These are phyloP conservation scores for Omphalea diandra DNA, from an alignment of 441 rosid species.

Conservation along the genomic window DNA sequence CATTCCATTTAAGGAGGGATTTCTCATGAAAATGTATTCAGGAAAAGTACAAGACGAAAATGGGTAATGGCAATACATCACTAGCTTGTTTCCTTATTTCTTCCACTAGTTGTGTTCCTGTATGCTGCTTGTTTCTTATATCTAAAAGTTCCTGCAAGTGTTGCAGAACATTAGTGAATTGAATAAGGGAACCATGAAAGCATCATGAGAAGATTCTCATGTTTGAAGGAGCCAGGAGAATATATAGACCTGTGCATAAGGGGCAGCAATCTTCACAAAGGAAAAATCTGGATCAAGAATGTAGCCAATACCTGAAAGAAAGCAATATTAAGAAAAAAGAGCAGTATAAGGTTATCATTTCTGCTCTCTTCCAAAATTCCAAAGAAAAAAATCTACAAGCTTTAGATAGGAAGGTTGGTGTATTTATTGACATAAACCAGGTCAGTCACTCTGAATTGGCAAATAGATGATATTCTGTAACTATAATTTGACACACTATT, in stretches of 20 bases:
- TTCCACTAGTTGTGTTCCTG: conserved; percentile 69
- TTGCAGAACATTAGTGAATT: conserved; percentile 14
- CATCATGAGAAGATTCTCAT: conserved; percentile 3
- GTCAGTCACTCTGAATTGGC: background rate
- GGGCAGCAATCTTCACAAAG: conserved; percentile 85
- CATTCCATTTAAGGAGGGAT: background rate
- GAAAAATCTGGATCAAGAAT: conserved; percentile 83
- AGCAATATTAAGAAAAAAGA: conserved; percentile 6
- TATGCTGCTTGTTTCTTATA: conserved; percentile 42
- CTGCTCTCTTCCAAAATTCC: background rate
- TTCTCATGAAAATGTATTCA: background rate
- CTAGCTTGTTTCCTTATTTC: conserved; percentile 85
- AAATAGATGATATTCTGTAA: background rate
- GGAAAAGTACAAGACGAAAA: background rate
- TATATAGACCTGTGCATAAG: conserved; percentile 77
- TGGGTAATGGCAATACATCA: conserved; percentile 48
- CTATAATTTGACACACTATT: background rate
- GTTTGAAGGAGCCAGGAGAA: background rate
- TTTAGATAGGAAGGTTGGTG: background rate
- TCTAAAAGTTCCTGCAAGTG: conserved; percentile 79
- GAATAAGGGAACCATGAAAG: conserved; percentile 8
- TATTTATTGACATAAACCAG: background rate
- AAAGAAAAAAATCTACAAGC: background rate
- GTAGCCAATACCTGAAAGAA: conserved; percentile 75
- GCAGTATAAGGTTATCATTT: background rate